Evolutionary conservation across 2,329 filamentous ascomycete species (phyloP).

Genomic region (Alternaria triticina): DNA sequence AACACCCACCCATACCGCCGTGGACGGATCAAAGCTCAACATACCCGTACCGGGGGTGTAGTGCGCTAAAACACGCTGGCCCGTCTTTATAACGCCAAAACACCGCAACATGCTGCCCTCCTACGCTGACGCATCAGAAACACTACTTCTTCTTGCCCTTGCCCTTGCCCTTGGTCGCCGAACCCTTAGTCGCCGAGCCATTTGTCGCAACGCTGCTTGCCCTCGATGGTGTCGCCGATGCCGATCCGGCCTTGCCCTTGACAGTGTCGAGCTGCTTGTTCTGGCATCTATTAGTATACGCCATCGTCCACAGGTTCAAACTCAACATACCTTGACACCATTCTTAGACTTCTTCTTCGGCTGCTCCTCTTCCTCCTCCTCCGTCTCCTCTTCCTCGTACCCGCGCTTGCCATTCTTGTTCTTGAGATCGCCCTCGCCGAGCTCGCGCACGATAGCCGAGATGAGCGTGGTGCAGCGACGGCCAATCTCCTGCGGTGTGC

Average conservation of each 20-base stretch:
- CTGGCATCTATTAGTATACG: constrained; percentile 56
- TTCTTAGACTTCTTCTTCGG: constrained; percentile 95
- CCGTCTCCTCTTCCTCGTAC: constrained; percentile 85
- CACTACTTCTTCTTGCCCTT: constrained; percentile 58
- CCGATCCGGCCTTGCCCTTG: constrained; percentile 76
- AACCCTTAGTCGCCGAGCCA: constrained; percentile 63
- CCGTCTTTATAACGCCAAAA: constrained; percentile 2
- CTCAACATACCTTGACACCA: constrained; percentile 75
- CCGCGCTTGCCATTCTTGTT: constrained; percentile 74
- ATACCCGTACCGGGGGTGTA: background rate
- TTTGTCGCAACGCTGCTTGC: constrained; percentile 88
- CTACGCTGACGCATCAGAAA: background rate
- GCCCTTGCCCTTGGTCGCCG: constrained; percentile 57
- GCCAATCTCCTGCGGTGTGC: constrained; percentile 90
- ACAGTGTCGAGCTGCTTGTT: constrained; percentile 93
- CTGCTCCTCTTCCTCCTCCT: constrained; percentile 76
- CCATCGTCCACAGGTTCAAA: background rate
- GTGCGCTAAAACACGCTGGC: background rate
- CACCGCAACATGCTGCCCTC: background rate
- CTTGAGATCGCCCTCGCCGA: constrained; percentile 68
- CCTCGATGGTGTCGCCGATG: constrained; percentile 78
- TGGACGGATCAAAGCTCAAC: background rate
- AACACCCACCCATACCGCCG: background rate
- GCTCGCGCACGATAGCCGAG: constrained; percentile 93
- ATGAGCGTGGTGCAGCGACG: constrained; percentile 92